A percentile compares a stretch with the other conserved stretches of the same genome.
Evolutionary conservation across 345 rosid genomes (phyloP).

Genomic region (Stellera chamaejasme): DNA sequence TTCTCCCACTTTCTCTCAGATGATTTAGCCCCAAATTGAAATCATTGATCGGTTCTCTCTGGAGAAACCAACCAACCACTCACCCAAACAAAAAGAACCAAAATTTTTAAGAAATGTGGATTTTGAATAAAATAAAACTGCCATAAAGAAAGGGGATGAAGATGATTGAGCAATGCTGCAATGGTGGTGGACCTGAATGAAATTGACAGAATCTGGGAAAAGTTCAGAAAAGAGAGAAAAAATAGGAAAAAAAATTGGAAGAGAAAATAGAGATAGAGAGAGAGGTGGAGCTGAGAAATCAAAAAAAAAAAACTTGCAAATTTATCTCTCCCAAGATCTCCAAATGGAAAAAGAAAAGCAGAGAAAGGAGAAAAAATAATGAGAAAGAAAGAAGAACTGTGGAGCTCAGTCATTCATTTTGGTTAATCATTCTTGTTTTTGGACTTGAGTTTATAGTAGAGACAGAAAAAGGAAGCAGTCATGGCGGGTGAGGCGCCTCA

Average conservation of each 20-base stretch:
- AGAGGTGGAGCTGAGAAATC: conserved; percentile 7
- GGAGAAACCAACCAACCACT: conserved; percentile 16
- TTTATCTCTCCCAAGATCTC: too few species aligned
- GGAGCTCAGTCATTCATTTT: too few species aligned
- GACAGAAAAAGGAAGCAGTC: too few species aligned
- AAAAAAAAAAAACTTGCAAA: too few species aligned
- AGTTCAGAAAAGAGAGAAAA: conserved; percentile 12
- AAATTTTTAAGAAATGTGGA: not conserved
- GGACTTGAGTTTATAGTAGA: too few species aligned
- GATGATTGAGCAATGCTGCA: conserved; percentile 17
- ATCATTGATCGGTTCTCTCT: conserved; percentile 25
- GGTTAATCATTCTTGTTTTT: too few species aligned
- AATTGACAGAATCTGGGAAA: conserved; percentile 30
- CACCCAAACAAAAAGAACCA: conserved; percentile 6
- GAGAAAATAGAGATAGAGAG: not conserved
- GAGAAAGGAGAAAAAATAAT: too few species aligned
- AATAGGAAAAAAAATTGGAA: not conserved
- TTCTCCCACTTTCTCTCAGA: conserved; percentile 13
- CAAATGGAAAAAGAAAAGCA: too few species aligned
- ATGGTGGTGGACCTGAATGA: conserved; percentile 16
- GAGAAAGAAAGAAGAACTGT: too few species aligned
- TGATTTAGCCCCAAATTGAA: conserved; percentile 17
- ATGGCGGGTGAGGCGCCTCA: too few species aligned
- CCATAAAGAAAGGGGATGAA: conserved; percentile 9
- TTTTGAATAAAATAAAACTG: not conserved